Evolutionary conservation across 129 eudicot genomes (phyloP), one percentile per base, ranked within the genome.

Genomic region (Pseudognaphalium luteoalbum): DNA sequence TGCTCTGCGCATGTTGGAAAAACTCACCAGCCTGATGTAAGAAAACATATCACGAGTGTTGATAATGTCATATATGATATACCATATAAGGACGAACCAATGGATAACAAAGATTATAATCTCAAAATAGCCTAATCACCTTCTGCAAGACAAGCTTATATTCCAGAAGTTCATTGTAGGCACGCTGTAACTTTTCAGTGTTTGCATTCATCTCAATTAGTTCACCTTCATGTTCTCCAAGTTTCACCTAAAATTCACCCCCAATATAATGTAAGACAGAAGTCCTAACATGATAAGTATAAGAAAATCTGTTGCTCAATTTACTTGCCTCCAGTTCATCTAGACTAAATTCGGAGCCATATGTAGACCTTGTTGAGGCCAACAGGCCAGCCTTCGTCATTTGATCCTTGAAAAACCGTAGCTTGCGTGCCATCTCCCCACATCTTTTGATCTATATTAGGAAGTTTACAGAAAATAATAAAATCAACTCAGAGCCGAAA

Each of bases 351-450:
- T 81, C 83, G 30, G 82, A 33, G 19, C 85, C 83, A 63, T 54
- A 42, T 20, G 81, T 21, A 63, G 85, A 80, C 73, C 84, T 74
- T 59, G 86, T 50, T 61, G 94, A 88, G 70, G 88, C 77, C n/a
- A 80, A 61, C 57, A 88, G 71, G 28, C 94, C 94, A 66, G 90
- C 88, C 88, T 85, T 88, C 61, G 15, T 60, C 91, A 88, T 92
- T 65, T 92, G 96, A 70, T 81, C 94, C 78, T 63, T 86, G 60
- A 92, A 85, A 81, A 90, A 90, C 5, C 95, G 86, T 51, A 92
- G 81, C 83, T 81, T 90, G 25, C 98, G 91, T 44, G 98, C 90
- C 98, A 92, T 88, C 80, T 92, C 96, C 29, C 87, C 94, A 51
- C 92, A 87, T 82, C 94, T 86, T 88, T 90, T 92, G n/a, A 92